Conservation (phyloP, 306 rosid species). For the Cucurbita moschata region DNA sequence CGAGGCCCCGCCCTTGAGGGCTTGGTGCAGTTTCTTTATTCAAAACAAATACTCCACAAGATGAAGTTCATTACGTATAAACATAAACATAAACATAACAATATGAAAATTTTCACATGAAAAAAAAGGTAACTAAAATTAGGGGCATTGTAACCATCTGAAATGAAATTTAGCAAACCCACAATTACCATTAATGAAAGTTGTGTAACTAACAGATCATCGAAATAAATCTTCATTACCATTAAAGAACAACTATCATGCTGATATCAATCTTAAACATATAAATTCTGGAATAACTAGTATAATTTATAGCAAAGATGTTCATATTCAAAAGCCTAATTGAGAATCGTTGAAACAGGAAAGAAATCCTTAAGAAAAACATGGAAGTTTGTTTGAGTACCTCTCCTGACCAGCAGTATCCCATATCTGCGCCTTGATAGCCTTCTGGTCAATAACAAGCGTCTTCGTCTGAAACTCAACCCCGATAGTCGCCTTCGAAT, state of each 20-base stretch:
- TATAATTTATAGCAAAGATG: neutral
- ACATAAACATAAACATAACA: neutral
- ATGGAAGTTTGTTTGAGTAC: conserved; percentile 8
- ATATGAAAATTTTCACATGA: neutral
- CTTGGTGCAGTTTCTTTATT: neutral
- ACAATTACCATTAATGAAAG: neutral
- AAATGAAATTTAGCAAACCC: neutral
- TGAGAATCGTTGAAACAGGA: neutral
- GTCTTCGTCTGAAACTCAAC: conserved; percentile 88
- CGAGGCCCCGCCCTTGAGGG: no score
- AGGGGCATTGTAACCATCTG: neutral
- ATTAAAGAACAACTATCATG: neutral
- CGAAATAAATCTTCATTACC: neutral
- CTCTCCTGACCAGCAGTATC: conserved; percentile 99
- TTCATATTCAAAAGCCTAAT: neutral
- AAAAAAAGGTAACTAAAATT: neutral
- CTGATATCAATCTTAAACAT: neutral
- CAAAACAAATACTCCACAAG: neutral
- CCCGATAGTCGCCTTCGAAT: conserved; percentile 82
- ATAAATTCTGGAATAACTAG: neutral
- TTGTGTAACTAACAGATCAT: neutral
- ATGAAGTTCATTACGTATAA: neutral
- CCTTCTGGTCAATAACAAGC: conserved; percentile 60
- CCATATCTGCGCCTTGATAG: conserved; percentile 94
- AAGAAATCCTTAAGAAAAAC: neutral